Evolutionary conservation across 2,329 filamentous ascomycete genomes (phyloP), one percentile per base, ranked within the genome.

Genomic region (Verruconis gallopava): DNA sequence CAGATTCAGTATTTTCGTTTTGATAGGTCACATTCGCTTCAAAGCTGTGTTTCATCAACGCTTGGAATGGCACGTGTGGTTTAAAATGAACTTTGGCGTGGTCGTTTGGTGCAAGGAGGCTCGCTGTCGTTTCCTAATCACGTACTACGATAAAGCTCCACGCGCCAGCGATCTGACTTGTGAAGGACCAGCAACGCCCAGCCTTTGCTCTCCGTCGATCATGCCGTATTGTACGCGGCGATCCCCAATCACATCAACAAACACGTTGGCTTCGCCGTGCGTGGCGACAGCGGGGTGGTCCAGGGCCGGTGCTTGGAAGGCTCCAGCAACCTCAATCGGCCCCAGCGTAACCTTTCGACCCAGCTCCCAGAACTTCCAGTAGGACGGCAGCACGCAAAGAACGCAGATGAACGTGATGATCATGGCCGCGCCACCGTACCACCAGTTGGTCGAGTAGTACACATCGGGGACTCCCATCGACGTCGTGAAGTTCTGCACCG

Each of bases 291-390:
- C 18, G 13, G 4, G 32, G 19, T 33, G 22, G 20, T 28, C 32
- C 38, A 20, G 17, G 14, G 33, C 25, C 14, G 25, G 25, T 28
- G 40, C 28, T 21, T 28, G 28, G 40, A 42, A 42, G 21, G 30
- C 30, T 4, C 14, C 30, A 14, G 40, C 40, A 14, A 42, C 32
- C n/a, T 37, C 40, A n/a, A 42, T 22, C 11, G 17, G 32, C 11
- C 40, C 40, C 18, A 42, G 33, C 12, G 40, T 42, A 14, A 42
- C 30, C 19, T 35, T 35, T 11, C 32, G 30, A 5, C 40, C 40
- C 15, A 42, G 40, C 40, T 37, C 18, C 40, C 40, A 37, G 18
- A 42, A 42, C 3, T n/a, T 20, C 32, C 40, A 42, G 33, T 42
- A 37, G 5, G 33, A 21, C 4, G 40, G 40, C 6, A 37, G 18